Evolutionary conservation across 352 stramenopile species (phyloP).

Genomic region (Halophytophthora batemanensis): DNA sequence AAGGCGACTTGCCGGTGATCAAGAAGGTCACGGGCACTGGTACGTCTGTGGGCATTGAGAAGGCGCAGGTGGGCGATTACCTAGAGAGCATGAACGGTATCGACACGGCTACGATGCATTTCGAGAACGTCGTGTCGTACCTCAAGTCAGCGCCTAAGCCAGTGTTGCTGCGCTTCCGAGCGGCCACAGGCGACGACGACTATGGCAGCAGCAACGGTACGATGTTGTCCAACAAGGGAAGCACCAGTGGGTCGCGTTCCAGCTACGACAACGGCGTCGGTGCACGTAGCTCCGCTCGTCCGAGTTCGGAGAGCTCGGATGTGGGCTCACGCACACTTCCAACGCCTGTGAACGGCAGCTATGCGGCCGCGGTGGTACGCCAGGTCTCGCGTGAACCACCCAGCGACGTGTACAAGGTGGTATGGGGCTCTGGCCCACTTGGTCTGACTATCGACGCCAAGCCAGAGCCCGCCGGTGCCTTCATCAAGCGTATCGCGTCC

Average conservation of each 20-base stretch:
- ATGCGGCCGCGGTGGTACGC: slow-evolving; percentile 25
- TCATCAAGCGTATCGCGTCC: slow-evolving; percentile 81
- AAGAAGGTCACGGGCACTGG: slow-evolving; percentile 87
- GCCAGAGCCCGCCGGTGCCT: slow-evolving; percentile 45
- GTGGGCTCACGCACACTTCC: slow-evolving; percentile 10
- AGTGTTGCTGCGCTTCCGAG: slow-evolving; percentile 65
- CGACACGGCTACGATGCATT: slow-evolving; percentile 60
- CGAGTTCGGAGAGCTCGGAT: slow-evolving; percentile 1
- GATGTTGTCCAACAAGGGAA: slow-evolving; percentile 23
- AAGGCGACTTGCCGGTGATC: slow-evolving; percentile 78
- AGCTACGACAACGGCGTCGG: slow-evolving; percentile 25
- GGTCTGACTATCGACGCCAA: slow-evolving; percentile 83
- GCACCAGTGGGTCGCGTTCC: slow-evolving; percentile 19
- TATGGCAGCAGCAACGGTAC: slow-evolving; percentile 31
- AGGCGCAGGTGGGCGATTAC: slow-evolving; percentile 77
- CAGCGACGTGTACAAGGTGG: slow-evolving; percentile 70
- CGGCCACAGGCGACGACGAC: slow-evolving; percentile 37
- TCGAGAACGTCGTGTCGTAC: slow-evolving; percentile 80
- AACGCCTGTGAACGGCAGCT: slow-evolving; percentile 13
- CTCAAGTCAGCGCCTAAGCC: slow-evolving; percentile 81
- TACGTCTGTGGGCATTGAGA: slow-evolving; percentile 74
- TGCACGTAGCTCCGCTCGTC: slow-evolving; percentile 13
- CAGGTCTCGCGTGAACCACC: slow-evolving; percentile 32
- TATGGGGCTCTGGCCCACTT: slow-evolving; percentile 73
- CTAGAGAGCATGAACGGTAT: slow-evolving; percentile 83